These are phyloP conservation scores for Phytophthora pluvialis DNA, from an alignment of 352 stramenopile genomes.

Conservation along the genomic window DNA sequence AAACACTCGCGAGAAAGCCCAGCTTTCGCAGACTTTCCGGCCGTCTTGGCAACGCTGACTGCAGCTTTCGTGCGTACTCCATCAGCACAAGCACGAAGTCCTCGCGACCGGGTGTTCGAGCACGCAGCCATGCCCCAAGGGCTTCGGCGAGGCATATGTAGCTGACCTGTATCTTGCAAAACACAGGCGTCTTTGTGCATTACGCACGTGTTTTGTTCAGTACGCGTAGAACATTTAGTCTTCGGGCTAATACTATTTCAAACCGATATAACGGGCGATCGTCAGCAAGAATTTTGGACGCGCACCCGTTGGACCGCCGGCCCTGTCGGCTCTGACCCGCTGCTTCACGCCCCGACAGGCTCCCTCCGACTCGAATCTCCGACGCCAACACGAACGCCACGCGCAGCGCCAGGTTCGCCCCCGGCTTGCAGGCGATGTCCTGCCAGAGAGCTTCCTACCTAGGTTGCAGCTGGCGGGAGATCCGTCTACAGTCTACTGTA, in stretches of 20 bases:
- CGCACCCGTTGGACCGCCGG: constrained; percentile 3
- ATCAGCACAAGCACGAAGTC: too few species aligned
- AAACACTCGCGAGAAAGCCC: not conserved
- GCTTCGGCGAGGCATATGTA: too few species aligned
- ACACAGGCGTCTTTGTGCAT: not conserved
- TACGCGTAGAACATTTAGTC: not conserved
- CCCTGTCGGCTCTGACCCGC: too few species aligned
- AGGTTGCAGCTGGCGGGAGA: constrained; percentile 8
- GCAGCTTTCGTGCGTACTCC: too few species aligned
- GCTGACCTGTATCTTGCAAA: too few species aligned
- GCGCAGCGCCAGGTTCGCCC: not conserved
- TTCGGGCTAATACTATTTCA: not conserved
- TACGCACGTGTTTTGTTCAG: not conserved
- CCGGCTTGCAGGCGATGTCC: not conserved
- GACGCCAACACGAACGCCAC: not conserved
- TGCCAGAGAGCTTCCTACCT: constrained; percentile 11
- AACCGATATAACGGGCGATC: not conserved
- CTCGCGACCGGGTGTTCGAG: too few species aligned
- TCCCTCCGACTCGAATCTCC: not conserved
- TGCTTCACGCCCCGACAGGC: not conserved
- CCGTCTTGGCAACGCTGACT: too few species aligned
- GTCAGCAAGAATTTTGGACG: constrained; percentile 8
- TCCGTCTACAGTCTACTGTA: constrained; percentile 4
- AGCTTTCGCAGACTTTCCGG: too few species aligned
- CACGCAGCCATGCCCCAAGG: too few species aligned